These are phyloP conservation scores for Solanum verrucosum DNA, from an alignment of 257 asterid species.

Conservation along the genomic window DNA sequence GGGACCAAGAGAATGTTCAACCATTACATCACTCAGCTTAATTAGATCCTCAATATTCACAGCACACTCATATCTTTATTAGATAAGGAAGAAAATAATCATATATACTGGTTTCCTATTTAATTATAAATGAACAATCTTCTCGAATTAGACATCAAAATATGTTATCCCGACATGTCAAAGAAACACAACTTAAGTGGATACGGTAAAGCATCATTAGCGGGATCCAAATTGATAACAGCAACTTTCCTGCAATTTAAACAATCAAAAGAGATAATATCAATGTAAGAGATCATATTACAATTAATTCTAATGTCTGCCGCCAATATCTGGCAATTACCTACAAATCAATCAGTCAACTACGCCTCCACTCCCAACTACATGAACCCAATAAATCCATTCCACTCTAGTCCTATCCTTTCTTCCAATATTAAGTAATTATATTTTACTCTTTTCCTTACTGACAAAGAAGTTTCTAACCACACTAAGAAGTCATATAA, in stretches of 20 bases:
- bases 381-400: not conserved
- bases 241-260: conserved; percentile 81
- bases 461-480: not conserved
- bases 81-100: conserved; percentile 31
- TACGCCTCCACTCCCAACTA: not conserved
- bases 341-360: not conserved
- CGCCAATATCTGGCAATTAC: not conserved
- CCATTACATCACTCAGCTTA: conserved; percentile 85
- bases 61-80: conserved; percentile 77
- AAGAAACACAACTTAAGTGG: conserved; percentile 22
- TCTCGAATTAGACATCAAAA: not conserved
- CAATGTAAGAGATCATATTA: not conserved
- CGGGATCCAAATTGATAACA: conserved; percentile 90
- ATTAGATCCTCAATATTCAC: conserved; percentile 85
- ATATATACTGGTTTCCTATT: not conserved
- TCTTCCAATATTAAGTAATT: not conserved
- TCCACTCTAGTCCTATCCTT: not conserved
- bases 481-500: not conserved
- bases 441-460: not conserved
- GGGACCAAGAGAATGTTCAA: conserved; percentile 94
- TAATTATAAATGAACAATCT: not conserved
- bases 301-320: not conserved
- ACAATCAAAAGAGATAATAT: not conserved
- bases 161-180: not conserved
- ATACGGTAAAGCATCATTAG: conserved; percentile 95